Evolutionary conservation across 2,329 filamentous ascomycete species (phyloP), one percentile per base, ranked within the genome.

Genomic region (Meredithiella fracta): DNA sequence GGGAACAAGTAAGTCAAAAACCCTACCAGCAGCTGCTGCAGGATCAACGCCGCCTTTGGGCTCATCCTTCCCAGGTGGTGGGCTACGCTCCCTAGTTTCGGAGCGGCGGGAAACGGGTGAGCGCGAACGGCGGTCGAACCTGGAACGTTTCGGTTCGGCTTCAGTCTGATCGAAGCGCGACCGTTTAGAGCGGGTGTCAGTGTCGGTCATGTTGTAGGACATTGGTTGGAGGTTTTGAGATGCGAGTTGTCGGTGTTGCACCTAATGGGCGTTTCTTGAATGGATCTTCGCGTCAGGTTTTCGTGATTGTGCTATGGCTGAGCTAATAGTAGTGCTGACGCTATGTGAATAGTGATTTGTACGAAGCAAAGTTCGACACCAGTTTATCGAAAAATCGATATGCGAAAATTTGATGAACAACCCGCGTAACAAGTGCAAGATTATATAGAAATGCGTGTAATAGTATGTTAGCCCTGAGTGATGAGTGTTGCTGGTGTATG

Each of bases 91-190:
- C 66, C 91, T 44, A 17, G 78, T 70, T 60, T 94, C 86, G 25
- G 80, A 74, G 62, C 82, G 79, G 64, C 80, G 77, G 25, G 75
- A 69, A 25, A 80, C 77, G 22, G 89, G 89, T 31, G 89, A 95
- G 61, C 88, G 85, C 58, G 92, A 97, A 63, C 92, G 85, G 63
- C 90, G 82, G 70, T 96, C 91, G 69, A 95, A 96, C 66, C 90
- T 80, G 52, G 89, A 94, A 62, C 82, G 77, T 64, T 82, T 83
- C 57, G 44, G 80, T 65, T 92, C 87, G 4, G 86, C 82, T 67
- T 91, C 87, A 50, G 82, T 92, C 69, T 94, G 87, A 67, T 97
- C 91, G 70, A 97, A 96, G 68, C 91, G 88, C 65, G 89, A 95
- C 60, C 89, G 85, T 74, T 94, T 94, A 59, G 75, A 73, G 59